Conservation (phyloP, 2,329 filamentous ascomycete genomes). For the Trichophyton rubrum region DNA sequence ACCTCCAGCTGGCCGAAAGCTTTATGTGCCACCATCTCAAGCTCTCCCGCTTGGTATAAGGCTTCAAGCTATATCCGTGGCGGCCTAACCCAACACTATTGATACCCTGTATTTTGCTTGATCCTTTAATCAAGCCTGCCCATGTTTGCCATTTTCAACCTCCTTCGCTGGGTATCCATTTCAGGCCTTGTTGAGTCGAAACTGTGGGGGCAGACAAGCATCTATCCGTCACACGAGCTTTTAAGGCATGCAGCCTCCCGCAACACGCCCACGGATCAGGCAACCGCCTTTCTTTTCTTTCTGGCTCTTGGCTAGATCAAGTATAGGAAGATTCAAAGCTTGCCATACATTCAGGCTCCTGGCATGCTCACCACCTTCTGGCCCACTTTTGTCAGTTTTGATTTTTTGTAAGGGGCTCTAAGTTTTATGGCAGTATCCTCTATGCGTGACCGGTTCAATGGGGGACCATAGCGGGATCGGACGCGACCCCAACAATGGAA, state of each 20-base stretch:
- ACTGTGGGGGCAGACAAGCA: not conserved
- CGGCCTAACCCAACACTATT: not conserved
- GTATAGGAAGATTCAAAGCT: not conserved
- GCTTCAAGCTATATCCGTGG: not conserved
- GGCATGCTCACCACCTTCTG: not conserved
- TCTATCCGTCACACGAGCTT: conserved; percentile 4
- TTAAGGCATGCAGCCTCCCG: not conserved
- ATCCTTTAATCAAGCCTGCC: not conserved
- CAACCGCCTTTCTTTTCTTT: not conserved
- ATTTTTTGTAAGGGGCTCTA: not conserved
- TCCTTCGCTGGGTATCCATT: not conserved
- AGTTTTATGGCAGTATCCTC: not conserved
- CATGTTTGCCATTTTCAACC: conserved; percentile 2
- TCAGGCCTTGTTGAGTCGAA: not conserved
- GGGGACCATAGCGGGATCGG: not conserved
- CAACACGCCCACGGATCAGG: not conserved
- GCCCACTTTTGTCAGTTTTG: not conserved
- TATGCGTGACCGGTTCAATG: not conserved
- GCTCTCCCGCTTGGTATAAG: not conserved
- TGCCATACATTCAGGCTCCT: not conserved
- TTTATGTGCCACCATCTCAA: not conserved
- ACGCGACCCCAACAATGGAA: not conserved
- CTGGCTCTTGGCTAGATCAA: not conserved
- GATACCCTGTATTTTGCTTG: not conserved
- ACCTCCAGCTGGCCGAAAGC: not conserved